Conservation (phyloP, 805 yeast genomes). For the Pichia cabralensis region DNA sequence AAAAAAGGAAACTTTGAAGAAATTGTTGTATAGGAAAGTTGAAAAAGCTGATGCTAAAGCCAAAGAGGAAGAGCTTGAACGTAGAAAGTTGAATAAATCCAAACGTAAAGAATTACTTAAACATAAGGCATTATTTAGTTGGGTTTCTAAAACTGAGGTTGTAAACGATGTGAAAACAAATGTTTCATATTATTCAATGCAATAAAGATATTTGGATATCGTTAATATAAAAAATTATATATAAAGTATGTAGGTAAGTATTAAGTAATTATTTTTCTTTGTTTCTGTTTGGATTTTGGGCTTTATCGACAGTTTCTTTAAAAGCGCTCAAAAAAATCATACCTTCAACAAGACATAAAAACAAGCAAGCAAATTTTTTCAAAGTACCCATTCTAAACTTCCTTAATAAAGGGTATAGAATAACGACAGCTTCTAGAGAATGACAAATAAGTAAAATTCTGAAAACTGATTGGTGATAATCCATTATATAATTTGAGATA, state of each 20-base stretch:
- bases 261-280: slow-evolving; percentile 1
- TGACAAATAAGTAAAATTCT: slow-evolving; percentile 34
- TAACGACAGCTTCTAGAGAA: slow-evolving; percentile 35
- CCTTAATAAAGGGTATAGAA: slow-evolving; percentile 39
- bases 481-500: slow-evolving; percentile 5
- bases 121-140: slow-evolving; percentile 38
- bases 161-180: slow-evolving; percentile 10
- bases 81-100: slow-evolving; percentile 8
- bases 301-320: slow-evolving; percentile 8
- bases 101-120: slow-evolving; percentile 28
- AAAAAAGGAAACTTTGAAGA: slow-evolving; percentile 83
- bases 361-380: slow-evolving; percentile 40
- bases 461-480: slow-evolving; percentile 9
- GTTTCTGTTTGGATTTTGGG: slow-evolving; percentile 12
- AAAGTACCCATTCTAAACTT: slow-evolving; percentile 53
- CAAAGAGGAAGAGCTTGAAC: slow-evolving; percentile 22
- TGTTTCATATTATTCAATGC: slow-evolving; percentile 16
- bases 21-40: slow-evolving; percentile 76
- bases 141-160: slow-evolving; percentile 24
- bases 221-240: neutral
- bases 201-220: neutral
- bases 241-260: neutral
- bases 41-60: slow-evolving; percentile 44
- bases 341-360: slow-evolving; percentile 55
- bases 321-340: slow-evolving; percentile 40